Base-by-base conservation (phyloP, 805 yeast genomes). In the Naumovozyma dairenensis region DNA sequence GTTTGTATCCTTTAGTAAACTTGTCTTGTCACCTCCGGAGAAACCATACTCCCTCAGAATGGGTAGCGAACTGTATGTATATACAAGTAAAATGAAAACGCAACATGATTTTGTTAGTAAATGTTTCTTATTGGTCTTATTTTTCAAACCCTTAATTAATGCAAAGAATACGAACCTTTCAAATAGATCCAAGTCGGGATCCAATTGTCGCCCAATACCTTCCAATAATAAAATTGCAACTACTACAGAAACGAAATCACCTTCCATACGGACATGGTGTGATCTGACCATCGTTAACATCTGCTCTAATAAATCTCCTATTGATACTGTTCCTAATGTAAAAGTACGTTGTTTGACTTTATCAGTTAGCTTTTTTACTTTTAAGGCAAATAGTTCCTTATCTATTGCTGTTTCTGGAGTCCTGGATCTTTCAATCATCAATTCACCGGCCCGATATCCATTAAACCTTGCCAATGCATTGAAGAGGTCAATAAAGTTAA, bases 191-290 rank as follows among this genome's bases (percentile, higher is more conserved):
- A 92, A 66, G 28, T 85, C 77, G 2, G 97, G 96, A 57, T 92
- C 94, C 35, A 92, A 66, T 57, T 81, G 94, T 52, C 97, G 69
- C 15, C 98, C 97, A 34, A 92, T 81, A 8, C 99, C 99, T 58
- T 92, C 98, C 37, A 92, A 62, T 35, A 92, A 65, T 35, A 92
- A 61, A 16, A 92, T 86, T 1, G 97, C 95, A 21, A 92, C 85
- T n/a, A 92, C 80, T 16, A 92, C 95, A 20, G 94, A 85, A 28
- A 92, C 77, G 52, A 92, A 92, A 57, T 92, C 98, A 5, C 94
- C 93, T 53, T 92, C 99, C 94, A 92, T 82, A 51, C 96, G 70
- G 16, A 92, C 98, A 57, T 92, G 99, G 57, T 92, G 98, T 8
- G 67, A 64, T 40, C 97, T 66, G 14, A 92, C 97, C 96, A 92